Evolutionary conservation across 1,284 basidiomycete genomes (phyloP).

Genomic region (Ceratobasidium theobromae): DNA sequence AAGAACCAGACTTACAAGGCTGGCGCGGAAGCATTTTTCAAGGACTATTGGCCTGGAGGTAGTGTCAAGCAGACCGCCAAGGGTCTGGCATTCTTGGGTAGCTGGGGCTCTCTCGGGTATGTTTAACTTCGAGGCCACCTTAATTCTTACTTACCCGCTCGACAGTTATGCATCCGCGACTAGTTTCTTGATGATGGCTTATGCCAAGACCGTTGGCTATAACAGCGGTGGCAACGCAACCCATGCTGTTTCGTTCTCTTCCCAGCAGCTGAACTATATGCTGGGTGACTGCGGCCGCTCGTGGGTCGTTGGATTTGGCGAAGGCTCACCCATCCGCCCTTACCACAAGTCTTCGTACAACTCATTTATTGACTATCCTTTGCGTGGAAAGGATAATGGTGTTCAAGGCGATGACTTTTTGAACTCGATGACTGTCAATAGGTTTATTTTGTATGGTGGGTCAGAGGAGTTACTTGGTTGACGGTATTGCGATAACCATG

Average conservation of each 20-base stretch:
- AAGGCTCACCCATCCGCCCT: conserved; percentile 32
- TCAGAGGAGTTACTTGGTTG: background rate
- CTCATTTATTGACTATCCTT: conserved; percentile 34
- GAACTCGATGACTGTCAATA: conserved; percentile 33
- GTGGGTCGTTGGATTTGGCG: conserved; percentile 36
- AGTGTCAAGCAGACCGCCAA: conserved; percentile 34
- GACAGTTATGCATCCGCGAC: conserved; percentile 31
- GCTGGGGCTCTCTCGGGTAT: conserved; percentile 34
- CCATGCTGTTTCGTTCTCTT: conserved; percentile 26
- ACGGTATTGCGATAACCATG: background rate
- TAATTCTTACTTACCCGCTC: background rate
- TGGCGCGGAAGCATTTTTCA: conserved; percentile 27
- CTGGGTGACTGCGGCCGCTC: conserved; percentile 34
- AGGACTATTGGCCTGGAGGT: conserved; percentile 32
- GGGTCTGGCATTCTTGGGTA: conserved; percentile 29
- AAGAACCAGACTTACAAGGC: conserved; percentile 31
- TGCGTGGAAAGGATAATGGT: conserved; percentile 33
- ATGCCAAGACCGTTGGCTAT: conserved; percentile 31
- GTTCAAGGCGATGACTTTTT: conserved; percentile 34
- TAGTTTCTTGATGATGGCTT: conserved; percentile 34
- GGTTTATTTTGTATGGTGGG: conserved; percentile 34
- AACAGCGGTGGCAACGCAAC: conserved; percentile 6
- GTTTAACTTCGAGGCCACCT: background rate
- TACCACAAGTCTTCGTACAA: conserved; percentile 36
- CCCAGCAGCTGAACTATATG: conserved; percentile 35